Evolutionary conservation across 1,284 basidiomycete species (phyloP).

Genomic region (Pholiota adiposa): DNA sequence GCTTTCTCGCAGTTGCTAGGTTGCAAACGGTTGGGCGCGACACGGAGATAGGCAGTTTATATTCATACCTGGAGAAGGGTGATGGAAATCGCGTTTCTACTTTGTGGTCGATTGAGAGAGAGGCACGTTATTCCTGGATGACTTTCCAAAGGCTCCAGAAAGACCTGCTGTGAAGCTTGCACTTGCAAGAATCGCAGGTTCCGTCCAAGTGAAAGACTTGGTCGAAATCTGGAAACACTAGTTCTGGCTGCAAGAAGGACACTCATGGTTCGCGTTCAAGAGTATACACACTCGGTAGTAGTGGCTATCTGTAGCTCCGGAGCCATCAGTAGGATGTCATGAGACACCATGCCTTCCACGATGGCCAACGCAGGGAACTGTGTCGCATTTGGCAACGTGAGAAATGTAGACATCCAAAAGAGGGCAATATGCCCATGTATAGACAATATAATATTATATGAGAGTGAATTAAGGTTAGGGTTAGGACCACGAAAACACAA

Average conservation of each 20-base stretch:
- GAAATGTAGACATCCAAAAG: not conserved
- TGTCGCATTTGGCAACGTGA: not conserved
- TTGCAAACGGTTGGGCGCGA: constrained; percentile 6
- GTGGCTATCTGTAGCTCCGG: too few species aligned
- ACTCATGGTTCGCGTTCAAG: not conserved
- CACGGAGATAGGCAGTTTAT: not conserved
- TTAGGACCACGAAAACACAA: constrained; percentile 25
- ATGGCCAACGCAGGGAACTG: too few species aligned
- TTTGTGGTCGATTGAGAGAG: constrained; percentile 79
- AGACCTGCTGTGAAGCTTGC: constrained; percentile 40
- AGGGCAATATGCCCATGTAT: not conserved
- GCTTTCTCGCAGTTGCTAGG: constrained; percentile 74
- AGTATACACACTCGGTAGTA: too few species aligned
- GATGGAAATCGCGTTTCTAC: constrained; percentile 89
- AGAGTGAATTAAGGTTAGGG: constrained; percentile 29
- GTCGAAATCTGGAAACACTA: not conserved
- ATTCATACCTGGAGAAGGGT: constrained; percentile 66
- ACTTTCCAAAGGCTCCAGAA: constrained; percentile 51
- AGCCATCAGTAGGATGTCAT: too few species aligned
- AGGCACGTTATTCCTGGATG: constrained; percentile 67
- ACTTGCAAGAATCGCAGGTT: constrained; percentile 23
- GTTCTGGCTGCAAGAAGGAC: not conserved
- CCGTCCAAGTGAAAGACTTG: not conserved
- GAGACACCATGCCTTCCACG: too few species aligned
- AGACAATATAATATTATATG: constrained; percentile 3